Conservation (phyloP, 768 basidiomycete species). For the Macrolepiota fuliginosa region DNA sequence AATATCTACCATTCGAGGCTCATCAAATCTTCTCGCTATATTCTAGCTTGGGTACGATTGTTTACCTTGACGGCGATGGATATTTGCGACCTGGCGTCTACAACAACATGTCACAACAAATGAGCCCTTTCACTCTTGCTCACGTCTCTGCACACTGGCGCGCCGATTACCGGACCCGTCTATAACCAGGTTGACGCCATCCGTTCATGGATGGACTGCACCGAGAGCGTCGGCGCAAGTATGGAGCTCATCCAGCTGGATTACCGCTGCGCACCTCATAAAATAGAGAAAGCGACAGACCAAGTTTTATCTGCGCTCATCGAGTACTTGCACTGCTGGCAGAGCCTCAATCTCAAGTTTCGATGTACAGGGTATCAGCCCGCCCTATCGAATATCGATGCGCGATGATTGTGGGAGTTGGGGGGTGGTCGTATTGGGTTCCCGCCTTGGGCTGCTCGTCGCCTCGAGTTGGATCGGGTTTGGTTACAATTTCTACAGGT, state of each 20-base stretch:
- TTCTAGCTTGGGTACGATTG: neutral
- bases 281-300: neutral
- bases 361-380: neutral
- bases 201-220: neutral
- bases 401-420: neutral
- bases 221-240: neutral
- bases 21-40: neutral
- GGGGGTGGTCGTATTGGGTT: neutral
- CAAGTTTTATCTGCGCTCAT: neutral
- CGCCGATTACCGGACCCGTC: neutral
- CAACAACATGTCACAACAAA: neutral
- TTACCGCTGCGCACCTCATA: neutral
- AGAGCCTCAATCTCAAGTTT: neutral
- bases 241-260: neutral
- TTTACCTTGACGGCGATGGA: neutral
- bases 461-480: neutral
- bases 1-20: neutral
- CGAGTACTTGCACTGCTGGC: neutral
- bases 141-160: conserved; percentile 2
- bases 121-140: neutral
- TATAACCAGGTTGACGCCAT: neutral
- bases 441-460: neutral
- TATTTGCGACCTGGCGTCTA: neutral
- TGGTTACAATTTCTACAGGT: neutral
- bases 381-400: neutral